phyloP scores from a whole-genome alignment of 2,329 filamentous ascomycete genomes.

The Colletotrichum scovillei region DNA sequence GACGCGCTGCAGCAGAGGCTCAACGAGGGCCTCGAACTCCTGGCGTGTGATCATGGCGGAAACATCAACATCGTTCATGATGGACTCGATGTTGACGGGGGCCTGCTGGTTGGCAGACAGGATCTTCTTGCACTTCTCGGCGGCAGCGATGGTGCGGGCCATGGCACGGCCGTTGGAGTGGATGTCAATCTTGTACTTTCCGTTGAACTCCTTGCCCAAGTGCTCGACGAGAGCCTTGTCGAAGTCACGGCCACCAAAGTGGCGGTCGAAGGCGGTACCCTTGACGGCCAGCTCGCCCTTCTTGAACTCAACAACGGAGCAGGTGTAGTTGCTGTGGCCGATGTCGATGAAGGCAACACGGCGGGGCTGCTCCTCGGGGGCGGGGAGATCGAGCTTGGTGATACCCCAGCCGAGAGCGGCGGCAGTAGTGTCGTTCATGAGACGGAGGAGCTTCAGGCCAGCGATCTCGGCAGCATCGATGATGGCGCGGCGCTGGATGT shows the following conservation, averaged over 20 bases:
- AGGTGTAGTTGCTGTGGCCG: conserved; percentile 95
- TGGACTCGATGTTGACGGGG: conserved; percentile 94
- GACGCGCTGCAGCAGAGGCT: conserved; percentile 82
- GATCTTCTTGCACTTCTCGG: conserved; percentile 99
- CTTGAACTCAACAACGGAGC: conserved; percentile 93
- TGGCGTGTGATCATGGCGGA: conserved; percentile 89
- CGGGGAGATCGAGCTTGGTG: conserved; percentile 94
- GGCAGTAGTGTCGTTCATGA: conserved; percentile 98
- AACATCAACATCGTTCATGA: conserved; percentile 98
- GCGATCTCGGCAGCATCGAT: conserved; percentile 94
- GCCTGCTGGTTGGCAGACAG: conserved; percentile 94
- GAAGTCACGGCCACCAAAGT: conserved; percentile 97
- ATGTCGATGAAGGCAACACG: conserved; percentile 94
- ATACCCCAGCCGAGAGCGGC: conserved; percentile 97
- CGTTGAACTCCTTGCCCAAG: conserved; percentile 95
- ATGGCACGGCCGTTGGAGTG: conserved; percentile 89
- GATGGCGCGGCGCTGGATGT: conserved; percentile 88
- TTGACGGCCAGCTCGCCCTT: conserved; percentile 97
- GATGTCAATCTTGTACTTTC: conserved; percentile 98
- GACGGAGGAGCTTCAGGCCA: conserved; percentile 88
- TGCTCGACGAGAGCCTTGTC: conserved; percentile 96
- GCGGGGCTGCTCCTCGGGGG: conserved; percentile 89
- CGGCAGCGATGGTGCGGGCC: conserved; percentile 86
- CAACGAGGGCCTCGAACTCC: conserved; percentile 91
- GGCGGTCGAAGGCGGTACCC: conserved; percentile 90